Evolutionary conservation across 495 filamentous ascomycete species (phyloP).

Genomic region (Letharia lupina): DNA sequence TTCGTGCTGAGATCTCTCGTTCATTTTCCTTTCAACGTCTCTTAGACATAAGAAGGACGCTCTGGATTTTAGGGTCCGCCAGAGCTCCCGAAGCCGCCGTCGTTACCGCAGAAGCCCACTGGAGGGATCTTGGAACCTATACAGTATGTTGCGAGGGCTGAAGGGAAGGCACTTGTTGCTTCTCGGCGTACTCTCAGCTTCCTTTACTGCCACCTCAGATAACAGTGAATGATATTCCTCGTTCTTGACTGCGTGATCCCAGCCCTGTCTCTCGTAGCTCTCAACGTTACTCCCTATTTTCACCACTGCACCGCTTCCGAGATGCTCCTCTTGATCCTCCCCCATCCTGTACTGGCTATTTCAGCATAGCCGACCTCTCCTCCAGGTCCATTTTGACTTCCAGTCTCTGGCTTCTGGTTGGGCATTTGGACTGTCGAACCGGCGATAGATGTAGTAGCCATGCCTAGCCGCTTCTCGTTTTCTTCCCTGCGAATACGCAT

Average conservation of each 20-base stretch:
- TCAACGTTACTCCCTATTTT: neutral
- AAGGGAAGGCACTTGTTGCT: no score
- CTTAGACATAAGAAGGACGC: neutral
- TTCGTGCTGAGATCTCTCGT: neutral
- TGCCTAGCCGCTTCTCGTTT: constrained; percentile 45
- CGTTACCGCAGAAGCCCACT: neutral
- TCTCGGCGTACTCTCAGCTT: neutral
- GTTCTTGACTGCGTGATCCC: neutral
- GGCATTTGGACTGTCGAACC: constrained; percentile 25
- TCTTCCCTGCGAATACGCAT: constrained; percentile 70
- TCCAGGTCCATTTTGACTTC: constrained; percentile 20
- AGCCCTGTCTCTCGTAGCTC: neutral
- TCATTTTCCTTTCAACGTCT: neutral
- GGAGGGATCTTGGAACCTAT: neutral
- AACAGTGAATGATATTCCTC: neutral
- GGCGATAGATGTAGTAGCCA: constrained; percentile 27
- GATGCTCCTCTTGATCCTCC: constrained; percentile 1
- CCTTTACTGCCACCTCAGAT: neutral
- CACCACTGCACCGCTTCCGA: neutral
- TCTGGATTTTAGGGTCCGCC: neutral
- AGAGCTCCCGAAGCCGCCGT: neutral
- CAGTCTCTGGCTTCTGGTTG: constrained; percentile 26
- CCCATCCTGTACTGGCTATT: constrained; percentile 29
- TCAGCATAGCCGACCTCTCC: constrained; percentile 30
- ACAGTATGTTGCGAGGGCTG: neutral